Evolutionary conservation across 176 grass and related monocot genomes (phyloP), one percentile per base, ranked within the genome.

Genomic region (Juncus effusus): DNA sequence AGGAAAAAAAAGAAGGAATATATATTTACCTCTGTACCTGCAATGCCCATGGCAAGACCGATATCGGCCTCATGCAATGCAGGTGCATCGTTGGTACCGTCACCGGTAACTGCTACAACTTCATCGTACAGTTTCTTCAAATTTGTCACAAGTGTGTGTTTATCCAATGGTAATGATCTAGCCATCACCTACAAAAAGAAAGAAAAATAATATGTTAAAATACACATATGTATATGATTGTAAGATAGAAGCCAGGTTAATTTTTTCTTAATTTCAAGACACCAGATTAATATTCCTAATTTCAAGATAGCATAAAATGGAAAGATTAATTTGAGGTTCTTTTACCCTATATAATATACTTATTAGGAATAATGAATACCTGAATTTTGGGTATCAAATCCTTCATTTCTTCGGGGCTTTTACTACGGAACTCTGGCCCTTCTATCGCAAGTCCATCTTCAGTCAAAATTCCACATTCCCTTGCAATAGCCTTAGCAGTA

Each of bases 61-160:
- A 96, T 96, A 64, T 96, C 92, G 0, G 92, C 81, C 79, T 96
- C 92, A 73, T 96, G 92, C 65, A 96, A 68, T 55, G 92, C 92
- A 3, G 92, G 92, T 51, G 92, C 92, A 79, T 96, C 92, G 35
- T 96, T 96, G 3, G 92, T 91, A 39, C 92, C 92, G 1, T 96
- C 92, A 6, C 92, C 92, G 1, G 92, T 96, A 49, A 91, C 92
- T 6, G 92, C 87, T 36, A 96, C 92, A 11, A 96, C 87, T 81
- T 96, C 84, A 38, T 77, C 50, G 62, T 87, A 90, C 77, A 81
- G 87, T 6, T 77, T 86, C 59, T 82, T 88, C 70, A 96, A 60
- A 40, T 88, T 91, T 36, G 87, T 88, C 74, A 96, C 92, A 56
- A 96, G 42, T 11, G 76, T 85, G 76, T 96, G 92, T 74, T 96